Percentiles rank a stretch among this genome's conserved stretches.
Evolutionary conservation across 2,329 filamentous ascomycete species (phyloP).

Genomic region (Xylaria sp.): DNA sequence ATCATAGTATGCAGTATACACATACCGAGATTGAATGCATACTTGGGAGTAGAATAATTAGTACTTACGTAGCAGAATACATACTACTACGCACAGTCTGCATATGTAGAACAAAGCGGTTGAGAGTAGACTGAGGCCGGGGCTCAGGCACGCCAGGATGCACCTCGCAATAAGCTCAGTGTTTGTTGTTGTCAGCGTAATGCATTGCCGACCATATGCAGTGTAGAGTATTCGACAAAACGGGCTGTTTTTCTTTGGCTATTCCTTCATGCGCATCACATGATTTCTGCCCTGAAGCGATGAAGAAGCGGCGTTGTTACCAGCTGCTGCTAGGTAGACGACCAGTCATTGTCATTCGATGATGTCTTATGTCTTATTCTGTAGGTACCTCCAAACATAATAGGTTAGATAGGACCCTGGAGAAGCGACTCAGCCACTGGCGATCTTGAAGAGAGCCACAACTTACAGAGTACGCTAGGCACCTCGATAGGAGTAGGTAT

Average conservation of each 20-base stretch:
- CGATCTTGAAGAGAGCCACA: constrained; percentile 28
- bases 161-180: background rate
- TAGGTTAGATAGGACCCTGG: constrained; percentile 1
- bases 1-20: background rate
- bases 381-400: background rate
- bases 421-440: constrained; percentile 26
- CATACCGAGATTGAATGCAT: background rate
- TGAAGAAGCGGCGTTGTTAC: background rate
- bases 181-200: constrained; percentile 11
- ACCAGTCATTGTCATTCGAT: constrained; percentile 5
- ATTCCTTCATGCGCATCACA: constrained; percentile 30
- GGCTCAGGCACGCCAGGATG: background rate
- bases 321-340: background rate
- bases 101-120: background rate
- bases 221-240: background rate
- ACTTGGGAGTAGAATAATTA: no score
- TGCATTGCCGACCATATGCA: background rate
- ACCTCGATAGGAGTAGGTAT: background rate
- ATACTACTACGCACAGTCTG: no score
- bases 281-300: constrained; percentile 14
- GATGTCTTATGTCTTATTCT: background rate
- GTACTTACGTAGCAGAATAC: no score
- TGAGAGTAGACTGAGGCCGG: background rate
- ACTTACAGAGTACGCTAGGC: background rate
- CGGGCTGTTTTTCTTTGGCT: constrained; percentile 1